phyloP scores from a whole-genome alignment of 2,329 filamentous ascomycete species.

The Akanthomyces uredinophilus region DNA sequence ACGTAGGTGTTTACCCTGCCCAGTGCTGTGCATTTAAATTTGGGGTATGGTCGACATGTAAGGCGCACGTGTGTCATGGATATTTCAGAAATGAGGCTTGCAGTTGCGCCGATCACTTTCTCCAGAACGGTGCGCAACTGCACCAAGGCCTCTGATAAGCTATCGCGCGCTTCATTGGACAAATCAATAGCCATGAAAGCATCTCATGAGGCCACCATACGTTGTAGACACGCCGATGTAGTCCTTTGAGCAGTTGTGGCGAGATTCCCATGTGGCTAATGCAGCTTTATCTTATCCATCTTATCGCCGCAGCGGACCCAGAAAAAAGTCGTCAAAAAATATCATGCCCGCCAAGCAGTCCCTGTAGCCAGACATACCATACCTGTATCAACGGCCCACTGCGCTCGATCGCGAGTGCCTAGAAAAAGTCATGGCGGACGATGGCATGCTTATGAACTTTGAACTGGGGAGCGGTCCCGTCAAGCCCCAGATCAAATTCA shows the following conservation, averaged over 20 bases:
- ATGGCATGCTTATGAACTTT: constrained; percentile 94
- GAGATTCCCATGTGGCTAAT: background rate
- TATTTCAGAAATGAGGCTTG: background rate
- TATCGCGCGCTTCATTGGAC: background rate
- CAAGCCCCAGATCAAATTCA: constrained; percentile 61
- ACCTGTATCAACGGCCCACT: background rate
- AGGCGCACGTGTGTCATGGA: background rate
- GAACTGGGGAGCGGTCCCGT: constrained; percentile 65
- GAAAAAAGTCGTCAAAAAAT: constrained; percentile 14
- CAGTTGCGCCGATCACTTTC: background rate
- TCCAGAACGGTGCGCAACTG: background rate
- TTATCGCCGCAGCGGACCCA: constrained; percentile 6
- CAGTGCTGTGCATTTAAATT: background rate
- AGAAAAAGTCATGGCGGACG: constrained; percentile 68
- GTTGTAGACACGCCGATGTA: background rate
- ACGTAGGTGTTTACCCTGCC: background rate
- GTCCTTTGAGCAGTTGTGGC: background rate
- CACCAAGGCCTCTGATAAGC: background rate
- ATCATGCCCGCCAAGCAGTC: constrained; percentile 11
- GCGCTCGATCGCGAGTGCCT: background rate
- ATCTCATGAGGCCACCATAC: background rate
- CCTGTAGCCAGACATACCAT: background rate
- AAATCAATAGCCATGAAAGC: background rate
- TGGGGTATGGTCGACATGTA: background rate
- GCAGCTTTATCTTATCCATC: constrained; percentile 13